Percentiles rank a stretch among this genome's conserved stretches.
Evolutionary conservation across 2,329 filamentous ascomycete genomes (phyloP).

Genomic region (Fonsecaea monophora): DNA sequence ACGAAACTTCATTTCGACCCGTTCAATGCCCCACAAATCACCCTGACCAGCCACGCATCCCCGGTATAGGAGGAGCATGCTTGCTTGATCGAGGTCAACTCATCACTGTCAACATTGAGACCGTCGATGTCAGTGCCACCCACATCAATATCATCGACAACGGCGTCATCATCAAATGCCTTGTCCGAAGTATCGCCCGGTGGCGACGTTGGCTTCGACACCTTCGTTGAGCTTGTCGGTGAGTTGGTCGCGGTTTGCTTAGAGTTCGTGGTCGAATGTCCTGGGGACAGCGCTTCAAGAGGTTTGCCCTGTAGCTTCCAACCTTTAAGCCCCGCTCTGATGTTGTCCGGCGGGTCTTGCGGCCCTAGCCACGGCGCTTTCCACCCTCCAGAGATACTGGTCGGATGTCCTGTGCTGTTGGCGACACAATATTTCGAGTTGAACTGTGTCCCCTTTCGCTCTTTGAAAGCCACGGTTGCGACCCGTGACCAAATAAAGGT

Average conservation of each 20-base stretch:
- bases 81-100: slow-evolving; percentile 21
- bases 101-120: slow-evolving; percentile 6
- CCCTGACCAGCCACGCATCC: slow-evolving; percentile 25
- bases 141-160: slow-evolving; percentile 7
- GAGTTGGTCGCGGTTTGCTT: neutral
- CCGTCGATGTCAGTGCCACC: neutral
- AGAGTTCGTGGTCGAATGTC: neutral
- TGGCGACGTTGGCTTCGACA: slow-evolving; percentile 2
- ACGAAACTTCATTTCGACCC: slow-evolving; percentile 7
- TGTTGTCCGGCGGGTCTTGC: slow-evolving; percentile 29
- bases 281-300: slow-evolving; percentile 16
- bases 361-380: slow-evolving; percentile 32
- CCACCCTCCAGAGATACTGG: slow-evolving; percentile 37
- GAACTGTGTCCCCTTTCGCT: slow-evolving; percentile 32
- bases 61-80: slow-evolving; percentile 21
- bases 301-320: slow-evolving; percentile 32
- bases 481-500: slow-evolving; percentile 60
- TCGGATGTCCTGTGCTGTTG: slow-evolving; percentile 34
- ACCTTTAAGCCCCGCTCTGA: slow-evolving; percentile 25
- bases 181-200: neutral
- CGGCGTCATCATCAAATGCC: slow-evolving; percentile 5
- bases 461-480: slow-evolving; percentile 48
- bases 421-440: slow-evolving; percentile 36
- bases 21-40: slow-evolving; percentile 23
- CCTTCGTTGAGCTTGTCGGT: neutral